Evolutionary conservation across 2,329 filamentous ascomycete genomes (phyloP).

Genomic region (Ophiostoma tasmaniense): DNA sequence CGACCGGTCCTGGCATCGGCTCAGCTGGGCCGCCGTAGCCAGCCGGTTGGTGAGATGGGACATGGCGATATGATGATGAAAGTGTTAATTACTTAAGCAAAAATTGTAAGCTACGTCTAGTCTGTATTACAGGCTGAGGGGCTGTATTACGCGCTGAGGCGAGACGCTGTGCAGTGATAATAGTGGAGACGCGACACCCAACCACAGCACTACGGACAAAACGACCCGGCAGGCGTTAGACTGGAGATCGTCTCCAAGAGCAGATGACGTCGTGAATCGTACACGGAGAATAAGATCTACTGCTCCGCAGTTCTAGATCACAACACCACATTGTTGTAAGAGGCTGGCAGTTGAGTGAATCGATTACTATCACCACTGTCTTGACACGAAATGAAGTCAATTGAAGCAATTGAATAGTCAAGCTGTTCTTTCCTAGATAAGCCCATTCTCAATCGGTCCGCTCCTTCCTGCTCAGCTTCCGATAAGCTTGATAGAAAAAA

Average conservation of each 20-base stretch:
- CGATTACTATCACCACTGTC: neutral
- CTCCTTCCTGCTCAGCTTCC: neutral
- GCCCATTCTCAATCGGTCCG: neutral
- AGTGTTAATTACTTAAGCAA: neutral
- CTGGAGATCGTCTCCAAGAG: neutral
- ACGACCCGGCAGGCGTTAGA: neutral
- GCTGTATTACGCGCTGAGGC: neutral
- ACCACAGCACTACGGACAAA: neutral
- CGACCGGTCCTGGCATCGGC: conserved; percentile 43
- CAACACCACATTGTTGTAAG: neutral
- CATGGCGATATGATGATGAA: conserved; percentile 33
- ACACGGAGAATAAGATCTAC: neutral
- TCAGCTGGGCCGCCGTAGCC: conserved; percentile 62
- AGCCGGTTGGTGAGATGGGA: conserved; percentile 61
- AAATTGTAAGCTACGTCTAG: neutral
- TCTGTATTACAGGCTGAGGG: neutral
- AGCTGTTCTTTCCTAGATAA: neutral
- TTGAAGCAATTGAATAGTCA: neutral
- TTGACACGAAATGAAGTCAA: neutral
- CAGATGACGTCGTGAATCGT: neutral
- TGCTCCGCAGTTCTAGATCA: neutral
- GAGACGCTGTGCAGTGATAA: neutral
- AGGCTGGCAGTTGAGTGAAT: neutral
- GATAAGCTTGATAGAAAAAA: neutral
- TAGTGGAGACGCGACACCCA: neutral